Percentiles rank a stretch among this genome's conserved stretches.
Evolutionary conservation across 2,329 filamentous ascomycete species (phyloP).

Genomic region (Diaporthe humulicola): DNA sequence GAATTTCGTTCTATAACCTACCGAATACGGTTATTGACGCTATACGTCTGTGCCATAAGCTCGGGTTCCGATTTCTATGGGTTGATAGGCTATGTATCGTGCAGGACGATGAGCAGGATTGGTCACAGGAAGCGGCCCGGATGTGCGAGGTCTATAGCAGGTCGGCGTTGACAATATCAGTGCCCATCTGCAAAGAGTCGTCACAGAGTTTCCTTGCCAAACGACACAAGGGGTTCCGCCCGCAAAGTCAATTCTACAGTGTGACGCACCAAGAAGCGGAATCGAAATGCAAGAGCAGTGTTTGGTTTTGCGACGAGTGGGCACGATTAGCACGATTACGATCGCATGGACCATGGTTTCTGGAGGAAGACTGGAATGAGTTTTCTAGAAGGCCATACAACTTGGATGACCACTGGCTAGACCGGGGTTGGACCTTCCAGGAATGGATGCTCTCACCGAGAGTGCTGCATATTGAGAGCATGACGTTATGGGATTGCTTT

Average conservation of each 20-base stretch:
- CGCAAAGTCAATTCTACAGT: fast-evolving
- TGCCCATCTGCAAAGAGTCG: background rate
- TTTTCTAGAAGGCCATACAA: background rate
- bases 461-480: background rate
- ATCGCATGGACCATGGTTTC: background rate
- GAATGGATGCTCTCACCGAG: slow-evolving; percentile 13
- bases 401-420: background rate
- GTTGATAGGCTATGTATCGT: slow-evolving; percentile 47
- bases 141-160: slow-evolving; percentile 46
- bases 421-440: background rate
- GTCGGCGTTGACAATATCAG: slow-evolving; percentile 44
- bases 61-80: slow-evolving; percentile 43
- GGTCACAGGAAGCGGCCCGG: slow-evolving; percentile 42
- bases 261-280: background rate
- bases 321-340: too few relatives aligned
- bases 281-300: background rate
- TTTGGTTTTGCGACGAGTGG: too few relatives aligned
- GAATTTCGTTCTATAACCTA: background rate
- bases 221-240: background rate
- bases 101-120: slow-evolving; percentile 43
- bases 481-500: slow-evolving; percentile 1
- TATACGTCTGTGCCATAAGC: background rate
- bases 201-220: background rate
- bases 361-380: background rate
- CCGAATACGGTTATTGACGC: background rate